Base-by-base conservation (phyloP, 768 basidiomycete species). In the Hebeloma cylindrosporum region DNA sequence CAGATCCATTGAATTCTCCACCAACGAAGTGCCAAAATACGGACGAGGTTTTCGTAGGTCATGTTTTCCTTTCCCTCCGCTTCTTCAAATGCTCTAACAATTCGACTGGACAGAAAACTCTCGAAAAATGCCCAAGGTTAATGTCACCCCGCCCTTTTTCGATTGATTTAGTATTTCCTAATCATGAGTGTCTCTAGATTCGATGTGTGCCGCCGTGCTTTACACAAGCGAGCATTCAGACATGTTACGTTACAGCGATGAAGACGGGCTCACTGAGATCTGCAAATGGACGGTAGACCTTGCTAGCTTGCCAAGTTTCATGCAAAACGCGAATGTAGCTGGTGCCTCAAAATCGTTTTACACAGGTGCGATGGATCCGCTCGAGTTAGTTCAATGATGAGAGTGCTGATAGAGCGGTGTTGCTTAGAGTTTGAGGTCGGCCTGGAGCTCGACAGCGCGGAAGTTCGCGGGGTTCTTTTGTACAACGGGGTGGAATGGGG, bases 281-380 rank as follows among this genome's bases (percentile, higher is more conserved):
- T 42, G 40, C 13, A 30, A n/a, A 30, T 32, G 29, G 40, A 5
- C 7, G 2, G 40, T 32, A 27, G 40, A 42, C 22, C 30, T 42
- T 6, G 6, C 2, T 17, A 5, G 28, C 20, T 29, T 42, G 29
- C 40, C 28, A 14, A 16, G 23, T 32, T 42, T 42, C 17, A n/a
- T n/a, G n/a, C n/a, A n/a, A n/a, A n/a, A n/a, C 7, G 39, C 17
- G 11, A 26, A 29, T 29, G 16, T 11, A 3, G 30, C 7, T 9
- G 28, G 28, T n/a, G n/a, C n/a, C n/a, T n/a, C n/a, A n/a, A n/a
- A n/a, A n/a, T n/a, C n/a, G 21, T 41, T 41, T 14, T 41, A 41
- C 11, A 41, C 40, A 30, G 40, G 40, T 41, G 18, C 9, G 17
- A 18, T 18, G 7, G 5, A 18, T 18, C 28, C 26, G 3, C 20